Evolutionary conservation across 768 basidiomycete genomes (phyloP).

Genomic region (Auricularia sp.): DNA sequence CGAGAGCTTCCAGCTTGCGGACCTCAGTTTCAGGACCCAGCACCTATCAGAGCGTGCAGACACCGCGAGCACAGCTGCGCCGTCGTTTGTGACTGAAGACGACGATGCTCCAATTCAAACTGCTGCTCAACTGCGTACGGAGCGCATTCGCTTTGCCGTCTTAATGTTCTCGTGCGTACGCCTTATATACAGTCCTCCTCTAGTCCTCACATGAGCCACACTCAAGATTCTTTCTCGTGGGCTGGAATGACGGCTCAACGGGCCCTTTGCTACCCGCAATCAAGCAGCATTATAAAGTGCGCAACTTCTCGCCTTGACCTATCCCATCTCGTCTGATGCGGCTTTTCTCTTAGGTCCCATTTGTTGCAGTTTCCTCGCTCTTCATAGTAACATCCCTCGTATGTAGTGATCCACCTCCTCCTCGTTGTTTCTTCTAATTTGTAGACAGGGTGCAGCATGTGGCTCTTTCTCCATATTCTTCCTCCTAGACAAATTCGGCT

Average conservation of each 20-base stretch:
- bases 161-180: neutral
- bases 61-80: no score
- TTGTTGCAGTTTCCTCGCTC: slow-evolving; percentile 47
- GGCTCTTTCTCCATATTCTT: slow-evolving; percentile 40
- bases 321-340: neutral
- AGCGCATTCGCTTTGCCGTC: neutral
- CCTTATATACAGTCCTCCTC: no score
- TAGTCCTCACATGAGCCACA: no score
- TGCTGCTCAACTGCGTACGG: neutral
- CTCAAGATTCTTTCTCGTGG: neutral
- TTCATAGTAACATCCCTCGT: slow-evolving; percentile 38
- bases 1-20: no score
- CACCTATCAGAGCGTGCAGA: no score
- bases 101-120: neutral
- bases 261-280: slow-evolving; percentile 69
- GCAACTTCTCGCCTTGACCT: slow-evolving; percentile 2
- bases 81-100: no score
- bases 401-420: neutral
- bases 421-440: neutral
- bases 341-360: slow-evolving; percentile 29
- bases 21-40: no score
- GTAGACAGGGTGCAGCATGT: slow-evolving; percentile 35
- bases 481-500: slow-evolving; percentile 33
- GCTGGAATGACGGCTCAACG: neutral
- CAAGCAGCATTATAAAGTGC: slow-evolving; percentile 43